Evolutionary conservation across 345 rosid species (phyloP).

Genomic region (Cochlearia excelsa): DNA sequence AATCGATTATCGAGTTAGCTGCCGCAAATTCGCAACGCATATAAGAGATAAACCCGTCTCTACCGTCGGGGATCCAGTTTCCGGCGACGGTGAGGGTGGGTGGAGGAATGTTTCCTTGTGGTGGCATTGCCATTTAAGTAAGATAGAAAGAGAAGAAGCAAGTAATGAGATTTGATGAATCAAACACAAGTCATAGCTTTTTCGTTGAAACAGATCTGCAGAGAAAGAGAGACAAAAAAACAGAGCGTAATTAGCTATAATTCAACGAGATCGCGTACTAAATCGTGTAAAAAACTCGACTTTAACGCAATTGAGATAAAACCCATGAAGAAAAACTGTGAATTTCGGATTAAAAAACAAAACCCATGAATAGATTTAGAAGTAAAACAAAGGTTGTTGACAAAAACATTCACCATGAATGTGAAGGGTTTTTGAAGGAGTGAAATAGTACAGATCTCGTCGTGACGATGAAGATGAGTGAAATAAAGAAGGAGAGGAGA

Average conservation of each 20-base stretch:
- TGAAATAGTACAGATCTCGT: conserved; percentile 4
- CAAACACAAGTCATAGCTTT: conserved; percentile 27
- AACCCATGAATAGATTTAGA: not conserved
- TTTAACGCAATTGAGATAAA: conserved; percentile 15
- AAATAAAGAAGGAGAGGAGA: not conserved
- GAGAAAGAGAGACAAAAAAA: not conserved
- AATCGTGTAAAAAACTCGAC: not conserved
- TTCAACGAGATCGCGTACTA: conserved; percentile 26
- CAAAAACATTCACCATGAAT: conserved; percentile 14
- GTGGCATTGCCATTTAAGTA: conserved; percentile 75
- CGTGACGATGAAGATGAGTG: conserved; percentile 26
- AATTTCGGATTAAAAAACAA: conserved; percentile 2
- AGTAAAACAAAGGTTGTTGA: too few relatives aligned
- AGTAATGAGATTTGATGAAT: not conserved
- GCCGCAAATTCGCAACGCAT: conserved; percentile 88
- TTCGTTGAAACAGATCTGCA: conserved; percentile 31
- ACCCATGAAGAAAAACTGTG: conserved; percentile 12
- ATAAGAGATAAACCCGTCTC: conserved; percentile 84
- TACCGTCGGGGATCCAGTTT: conserved; percentile 66
- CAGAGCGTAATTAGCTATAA: not conserved
- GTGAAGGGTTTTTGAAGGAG: conserved; percentile 12
- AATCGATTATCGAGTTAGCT: conserved; percentile 83
- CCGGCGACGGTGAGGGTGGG: conserved; percentile 17
- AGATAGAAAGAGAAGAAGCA: too few relatives aligned
- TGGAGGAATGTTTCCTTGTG: conserved; percentile 34